A percentile compares a stretch with the other conserved stretches of the same genome.
These are phyloP conservation scores for Leishmania tropica DNA, from an alignment of 208 protist genomes.

Conservation along the genomic window DNA sequence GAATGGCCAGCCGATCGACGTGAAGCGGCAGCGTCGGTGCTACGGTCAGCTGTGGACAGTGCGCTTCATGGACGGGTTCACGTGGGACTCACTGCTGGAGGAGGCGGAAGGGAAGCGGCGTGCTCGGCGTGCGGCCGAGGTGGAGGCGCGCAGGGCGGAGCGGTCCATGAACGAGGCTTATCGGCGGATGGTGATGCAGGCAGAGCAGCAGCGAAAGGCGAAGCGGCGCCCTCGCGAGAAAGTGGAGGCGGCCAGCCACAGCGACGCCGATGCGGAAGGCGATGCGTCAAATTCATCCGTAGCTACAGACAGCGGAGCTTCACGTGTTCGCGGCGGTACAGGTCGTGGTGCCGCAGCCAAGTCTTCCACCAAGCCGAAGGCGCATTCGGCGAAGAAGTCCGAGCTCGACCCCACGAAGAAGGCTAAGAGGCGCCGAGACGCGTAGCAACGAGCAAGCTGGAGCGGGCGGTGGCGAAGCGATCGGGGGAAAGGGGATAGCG, in stretches of 20 bases:
- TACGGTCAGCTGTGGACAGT: slow-evolving; percentile 85
- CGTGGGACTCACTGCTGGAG: slow-evolving; percentile 68
- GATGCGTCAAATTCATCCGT: neutral
- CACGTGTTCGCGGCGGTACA: neutral
- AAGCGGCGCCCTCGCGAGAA: slow-evolving; percentile 16
- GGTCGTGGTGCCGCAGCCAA: neutral
- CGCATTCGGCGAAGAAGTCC: neutral
- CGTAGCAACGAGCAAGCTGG: neutral
- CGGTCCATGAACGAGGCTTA: slow-evolving; percentile 76
- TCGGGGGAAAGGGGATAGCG: neutral
- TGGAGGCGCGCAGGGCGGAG: slow-evolving; percentile 54
- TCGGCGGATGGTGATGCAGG: slow-evolving; percentile 58
- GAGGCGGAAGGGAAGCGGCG: slow-evolving; percentile 60
- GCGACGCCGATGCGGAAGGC: neutral
- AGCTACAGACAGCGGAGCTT: neutral
- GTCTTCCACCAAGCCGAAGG: neutral
- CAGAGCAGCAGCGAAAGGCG: slow-evolving; percentile 20
- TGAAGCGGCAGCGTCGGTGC: slow-evolving; percentile 67
- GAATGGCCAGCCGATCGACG: slow-evolving; percentile 66
- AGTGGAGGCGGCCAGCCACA: neutral
- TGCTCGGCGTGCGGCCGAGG: slow-evolving; percentile 43
- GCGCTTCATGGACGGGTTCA: slow-evolving; percentile 57
- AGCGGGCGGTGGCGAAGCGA: neutral
- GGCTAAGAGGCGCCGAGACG: neutral
- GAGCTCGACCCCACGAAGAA: neutral